phyloP scores from a whole-genome alignment of 1,284 basidiomycete species.

The Termitomyces sp. region DNA sequence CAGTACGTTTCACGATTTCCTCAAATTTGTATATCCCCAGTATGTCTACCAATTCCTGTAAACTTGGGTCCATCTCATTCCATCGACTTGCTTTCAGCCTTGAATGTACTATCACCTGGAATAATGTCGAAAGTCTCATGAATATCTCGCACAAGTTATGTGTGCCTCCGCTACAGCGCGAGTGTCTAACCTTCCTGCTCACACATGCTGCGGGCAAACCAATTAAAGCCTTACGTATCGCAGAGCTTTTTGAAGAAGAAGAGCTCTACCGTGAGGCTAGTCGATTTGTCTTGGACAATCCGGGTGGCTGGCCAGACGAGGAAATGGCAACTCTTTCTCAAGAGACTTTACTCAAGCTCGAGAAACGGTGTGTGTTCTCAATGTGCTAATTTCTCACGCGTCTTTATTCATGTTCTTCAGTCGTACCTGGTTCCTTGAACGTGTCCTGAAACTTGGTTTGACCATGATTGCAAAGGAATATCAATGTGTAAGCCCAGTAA shows the following conservation, averaged over 20 bases:
- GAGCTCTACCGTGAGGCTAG: slow-evolving; percentile 87
- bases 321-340: slow-evolving; percentile 77
- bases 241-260: slow-evolving; percentile 81
- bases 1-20: slow-evolving; percentile 78
- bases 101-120: slow-evolving; percentile 89
- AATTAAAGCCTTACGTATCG: slow-evolving; percentile 86
- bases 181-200: slow-evolving; percentile 82
- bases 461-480: slow-evolving; percentile 87
- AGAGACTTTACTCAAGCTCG: slow-evolving; percentile 80
- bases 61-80: neutral
- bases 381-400: neutral
- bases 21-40: slow-evolving; percentile 85
- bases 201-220: slow-evolving; percentile 88
- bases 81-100: slow-evolving; percentile 41
- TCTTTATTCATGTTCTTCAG: slow-evolving; percentile 30
- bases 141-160: slow-evolving; percentile 84
- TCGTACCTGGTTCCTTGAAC: slow-evolving; percentile 90
- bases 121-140: slow-evolving; percentile 85
- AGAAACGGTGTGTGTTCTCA: slow-evolving; percentile 58
- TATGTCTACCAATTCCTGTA: slow-evolving; percentile 29
- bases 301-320: slow-evolving; percentile 77
- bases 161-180: slow-evolving; percentile 72
- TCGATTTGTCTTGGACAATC: slow-evolving; percentile 87
- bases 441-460: slow-evolving; percentile 86
- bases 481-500: slow-evolving; percentile 59